Evolutionary conservation across 345 rosid genomes (phyloP).

Genomic region (Eucalyptus regnans): DNA sequence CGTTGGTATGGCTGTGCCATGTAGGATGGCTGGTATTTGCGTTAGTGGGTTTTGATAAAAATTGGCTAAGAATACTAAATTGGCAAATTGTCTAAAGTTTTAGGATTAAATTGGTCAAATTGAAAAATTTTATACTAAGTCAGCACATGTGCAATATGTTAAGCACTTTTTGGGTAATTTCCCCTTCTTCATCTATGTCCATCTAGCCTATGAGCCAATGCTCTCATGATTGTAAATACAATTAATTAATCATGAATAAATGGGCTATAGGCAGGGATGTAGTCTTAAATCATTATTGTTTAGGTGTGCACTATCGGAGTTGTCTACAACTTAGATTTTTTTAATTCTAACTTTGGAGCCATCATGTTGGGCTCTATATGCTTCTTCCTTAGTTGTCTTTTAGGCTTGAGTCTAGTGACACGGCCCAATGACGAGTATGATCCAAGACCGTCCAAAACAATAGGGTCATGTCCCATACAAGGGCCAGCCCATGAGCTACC

Average conservation of each 20-base stretch:
- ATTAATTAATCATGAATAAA: neutral
- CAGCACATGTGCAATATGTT: too few species aligned
- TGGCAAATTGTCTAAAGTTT: too few species aligned
- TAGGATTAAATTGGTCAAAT: too few species aligned
- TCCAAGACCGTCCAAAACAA: too few species aligned
- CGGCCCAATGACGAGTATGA: neutral
- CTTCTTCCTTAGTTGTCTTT: neutral
- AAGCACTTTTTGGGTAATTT: too few species aligned
- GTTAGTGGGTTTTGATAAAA: too few species aligned
- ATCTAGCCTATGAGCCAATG: neutral
- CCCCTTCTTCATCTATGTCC: neutral
- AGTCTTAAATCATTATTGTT: neutral
- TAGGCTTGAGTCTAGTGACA: neutral
- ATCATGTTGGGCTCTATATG: neutral
- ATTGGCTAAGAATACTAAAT: neutral
- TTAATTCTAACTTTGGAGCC: neutral
- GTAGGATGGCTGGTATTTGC: neutral
- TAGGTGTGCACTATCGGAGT: neutral
- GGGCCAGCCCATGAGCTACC: too few species aligned
- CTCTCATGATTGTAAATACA: neutral
- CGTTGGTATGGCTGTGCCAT: fast-evolving
- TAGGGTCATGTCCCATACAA: too few species aligned
- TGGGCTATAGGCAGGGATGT: neutral
- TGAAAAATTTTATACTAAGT: too few species aligned
- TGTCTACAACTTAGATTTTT: neutral